Evolutionary conservation across 306 rosid genomes (phyloP).

Genomic region (barrel medic (Medicago truncatula)): DNA sequence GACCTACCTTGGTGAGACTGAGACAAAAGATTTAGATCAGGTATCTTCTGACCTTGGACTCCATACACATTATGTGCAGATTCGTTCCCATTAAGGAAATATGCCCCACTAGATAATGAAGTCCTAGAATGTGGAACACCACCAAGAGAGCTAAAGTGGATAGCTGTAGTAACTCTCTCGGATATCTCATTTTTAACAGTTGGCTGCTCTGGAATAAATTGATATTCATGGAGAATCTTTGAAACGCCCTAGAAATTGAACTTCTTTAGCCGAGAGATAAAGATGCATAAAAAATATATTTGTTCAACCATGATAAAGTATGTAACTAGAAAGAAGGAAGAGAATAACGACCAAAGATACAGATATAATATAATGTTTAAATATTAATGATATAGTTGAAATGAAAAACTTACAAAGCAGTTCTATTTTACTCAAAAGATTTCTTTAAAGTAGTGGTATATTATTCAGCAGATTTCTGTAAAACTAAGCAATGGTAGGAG

Average conservation of each 20-base stretch:
- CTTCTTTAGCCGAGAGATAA: slow-evolving; percentile 24
- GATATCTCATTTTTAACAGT: slow-evolving; percentile 60
- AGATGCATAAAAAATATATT: slow-evolving; percentile 15
- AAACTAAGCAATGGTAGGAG: slow-evolving; percentile 8
- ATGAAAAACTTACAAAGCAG: not conserved
- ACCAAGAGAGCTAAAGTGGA: slow-evolving; percentile 54
- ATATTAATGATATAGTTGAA: not conserved
- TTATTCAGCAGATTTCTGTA: slow-evolving; percentile 20
- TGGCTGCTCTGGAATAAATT: slow-evolving; percentile 83
- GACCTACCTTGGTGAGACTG: slow-evolving; percentile 60
- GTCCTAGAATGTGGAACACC: slow-evolving; percentile 52
- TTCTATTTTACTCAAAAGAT: slow-evolving; percentile 10
- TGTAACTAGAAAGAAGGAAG: slow-evolving; percentile 17
- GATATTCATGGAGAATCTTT: slow-evolving; percentile 74
- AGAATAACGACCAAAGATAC: slow-evolving; percentile 9
- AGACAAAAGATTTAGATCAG: slow-evolving; percentile 53
- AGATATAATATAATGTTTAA: slow-evolving; percentile 10
- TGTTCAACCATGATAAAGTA: slow-evolving; percentile 15
- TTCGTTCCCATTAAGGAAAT: slow-evolving; percentile 54
- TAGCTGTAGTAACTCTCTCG: slow-evolving; percentile 55
- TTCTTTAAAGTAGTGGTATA: slow-evolving; percentile 8
- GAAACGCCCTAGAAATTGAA: slow-evolving; percentile 56
- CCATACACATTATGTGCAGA: slow-evolving; percentile 53
- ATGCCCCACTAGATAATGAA: slow-evolving; percentile 45
- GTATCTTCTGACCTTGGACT: slow-evolving; percentile 59